phyloP scores from a whole-genome alignment of 305 asterid genomes.

The Fraxinus nigra region DNA sequence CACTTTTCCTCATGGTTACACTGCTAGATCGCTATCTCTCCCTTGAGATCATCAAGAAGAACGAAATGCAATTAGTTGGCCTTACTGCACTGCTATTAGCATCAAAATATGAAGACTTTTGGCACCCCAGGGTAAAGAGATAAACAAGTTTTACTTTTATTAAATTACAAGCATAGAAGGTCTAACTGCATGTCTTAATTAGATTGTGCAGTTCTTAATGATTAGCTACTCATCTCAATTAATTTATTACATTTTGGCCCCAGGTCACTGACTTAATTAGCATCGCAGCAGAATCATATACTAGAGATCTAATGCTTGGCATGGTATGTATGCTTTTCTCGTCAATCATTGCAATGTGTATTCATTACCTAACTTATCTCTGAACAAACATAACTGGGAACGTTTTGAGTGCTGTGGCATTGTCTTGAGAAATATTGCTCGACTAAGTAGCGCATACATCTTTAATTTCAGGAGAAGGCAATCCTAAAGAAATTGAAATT shows the following conservation, averaged over 20 bases:
- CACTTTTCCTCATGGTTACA: conserved; percentile 81
- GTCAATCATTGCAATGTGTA: neutral
- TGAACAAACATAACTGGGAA: neutral
- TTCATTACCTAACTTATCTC: neutral
- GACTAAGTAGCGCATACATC: conserved; percentile 18
- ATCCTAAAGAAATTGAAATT: conserved; percentile 69
- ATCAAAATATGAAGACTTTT: conserved; percentile 91
- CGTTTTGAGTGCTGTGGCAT: neutral
- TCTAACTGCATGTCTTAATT: neutral
- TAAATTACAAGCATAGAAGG: neutral
- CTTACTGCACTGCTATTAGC: conserved; percentile 92
- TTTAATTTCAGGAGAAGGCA: conserved; percentile 65
- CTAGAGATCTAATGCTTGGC: conserved; percentile 74
- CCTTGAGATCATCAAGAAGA: conserved; percentile 60
- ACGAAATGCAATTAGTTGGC: conserved; percentile 89
- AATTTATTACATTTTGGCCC: conserved; percentile 17
- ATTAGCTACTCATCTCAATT: neutral
- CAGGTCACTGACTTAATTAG: conserved; percentile 83
- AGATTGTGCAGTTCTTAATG: neutral
- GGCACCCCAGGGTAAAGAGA: conserved; percentile 83
- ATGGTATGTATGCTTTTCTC: conserved; percentile 48
- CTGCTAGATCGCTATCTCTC: conserved; percentile 75
- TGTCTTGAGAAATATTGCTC: conserved; percentile 14
- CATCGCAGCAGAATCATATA: conserved; percentile 77
- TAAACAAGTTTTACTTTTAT: conserved; percentile 9